Evolutionary conservation across 257 asterid species (phyloP).

Genomic region (Verbascum thapsus): DNA sequence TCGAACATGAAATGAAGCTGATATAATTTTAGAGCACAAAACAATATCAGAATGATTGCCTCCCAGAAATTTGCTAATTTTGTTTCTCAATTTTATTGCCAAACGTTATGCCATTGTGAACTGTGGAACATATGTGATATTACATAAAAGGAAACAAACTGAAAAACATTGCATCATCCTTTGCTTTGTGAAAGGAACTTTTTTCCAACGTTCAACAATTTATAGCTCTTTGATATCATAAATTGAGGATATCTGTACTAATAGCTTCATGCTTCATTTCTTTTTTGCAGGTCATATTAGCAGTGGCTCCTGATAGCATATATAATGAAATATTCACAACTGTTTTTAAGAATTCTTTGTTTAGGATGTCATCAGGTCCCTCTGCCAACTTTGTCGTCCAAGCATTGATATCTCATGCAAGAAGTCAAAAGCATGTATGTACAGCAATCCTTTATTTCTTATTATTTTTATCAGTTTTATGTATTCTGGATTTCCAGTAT

Average conservation of each 20-base stretch:
- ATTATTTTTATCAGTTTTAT: slow-evolving; percentile 20
- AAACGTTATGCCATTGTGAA: neutral
- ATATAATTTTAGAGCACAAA: neutral
- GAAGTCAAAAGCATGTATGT: slow-evolving; percentile 78
- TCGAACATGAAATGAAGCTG: neutral
- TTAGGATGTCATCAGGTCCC: slow-evolving; percentile 68
- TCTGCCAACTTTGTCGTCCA: slow-evolving; percentile 89
- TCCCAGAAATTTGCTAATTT: slow-evolving; percentile 1
- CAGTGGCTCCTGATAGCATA: slow-evolving; percentile 77
- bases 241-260: neutral
- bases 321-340: slow-evolving; percentile 58
- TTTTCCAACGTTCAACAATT: slow-evolving; percentile 15
- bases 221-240: slow-evolving; percentile 9
- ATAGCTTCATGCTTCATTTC: slow-evolving; percentile 17
- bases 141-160: slow-evolving; percentile 17
- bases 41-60: neutral
- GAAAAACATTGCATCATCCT: slow-evolving; percentile 8
- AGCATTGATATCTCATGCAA: slow-evolving; percentile 82
- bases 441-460: slow-evolving; percentile 22
- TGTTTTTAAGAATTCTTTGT: slow-evolving; percentile 64
- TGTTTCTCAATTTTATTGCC: slow-evolving; percentile 9
- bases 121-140: slow-evolving; percentile 12
- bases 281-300: slow-evolving; percentile 78
- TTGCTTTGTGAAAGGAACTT: neutral
- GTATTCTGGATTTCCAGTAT: neutral